phyloP scores from a whole-genome alignment of 169 alveolate genomes.

The Cyclospora cayetanensis region DNA sequence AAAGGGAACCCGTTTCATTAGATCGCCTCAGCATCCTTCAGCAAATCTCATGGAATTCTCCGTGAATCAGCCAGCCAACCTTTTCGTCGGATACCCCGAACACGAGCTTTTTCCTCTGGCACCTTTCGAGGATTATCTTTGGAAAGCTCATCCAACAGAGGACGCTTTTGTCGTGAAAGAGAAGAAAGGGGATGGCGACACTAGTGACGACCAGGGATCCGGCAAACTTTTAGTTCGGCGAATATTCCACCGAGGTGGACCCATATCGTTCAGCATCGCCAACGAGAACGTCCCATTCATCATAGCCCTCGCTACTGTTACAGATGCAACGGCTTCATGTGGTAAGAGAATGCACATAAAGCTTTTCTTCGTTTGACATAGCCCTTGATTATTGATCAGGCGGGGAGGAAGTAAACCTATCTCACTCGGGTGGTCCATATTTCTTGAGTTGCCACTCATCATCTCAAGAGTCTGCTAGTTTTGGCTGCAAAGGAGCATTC shows the following conservation, averaged over 20 bases:
- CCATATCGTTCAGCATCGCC: constrained; percentile 15
- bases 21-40: not conserved
- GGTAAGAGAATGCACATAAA: not conserved
- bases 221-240: not conserved
- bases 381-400: not conserved
- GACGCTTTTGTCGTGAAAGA: not conserved
- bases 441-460: constrained; percentile 50
- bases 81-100: constrained; percentile 22
- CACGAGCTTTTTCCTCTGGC: constrained; percentile 38
- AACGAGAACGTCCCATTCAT: constrained; percentile 18
- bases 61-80: constrained; percentile 35
- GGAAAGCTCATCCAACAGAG: constrained; percentile 60
- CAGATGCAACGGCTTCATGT: constrained; percentile 2
- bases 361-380: not conserved
- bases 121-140: constrained; percentile 10
- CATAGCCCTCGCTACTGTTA: not conserved
- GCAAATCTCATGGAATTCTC: not conserved
- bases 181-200: not conserved
- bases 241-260: constrained; percentile 1
- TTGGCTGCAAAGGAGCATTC: constrained; percentile 60
- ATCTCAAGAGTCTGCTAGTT: constrained; percentile 20
- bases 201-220: not conserved
- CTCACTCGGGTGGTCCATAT: constrained; percentile 51
- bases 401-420: constrained; percentile 64
- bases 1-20: constrained; percentile 29